Evolutionary conservation across 106 monocot genomes (phyloP), one percentile per base, ranked within the genome.

Genomic region (Dendrobium huoshanense): DNA sequence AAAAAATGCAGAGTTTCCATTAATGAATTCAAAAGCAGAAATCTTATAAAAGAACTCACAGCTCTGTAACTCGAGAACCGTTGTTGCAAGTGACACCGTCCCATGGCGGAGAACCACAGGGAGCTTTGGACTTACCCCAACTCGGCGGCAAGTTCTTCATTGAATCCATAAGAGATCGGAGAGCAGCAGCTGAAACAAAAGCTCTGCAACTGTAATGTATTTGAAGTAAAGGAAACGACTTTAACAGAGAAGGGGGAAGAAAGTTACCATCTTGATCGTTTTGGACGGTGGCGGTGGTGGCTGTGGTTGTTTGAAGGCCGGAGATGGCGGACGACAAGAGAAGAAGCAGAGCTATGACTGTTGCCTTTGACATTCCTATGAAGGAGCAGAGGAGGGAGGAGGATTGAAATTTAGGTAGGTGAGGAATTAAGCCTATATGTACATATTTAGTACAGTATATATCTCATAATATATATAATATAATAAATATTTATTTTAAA

Each of bases 91-190:
- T 43, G 19, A 90, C 72, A 5, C 90, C 90, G 4, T 90, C 85
- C 90, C 90, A 90, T 3, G 85, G 75, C 2, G 45, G 54, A 10
- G 45, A 15, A 58, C 72, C 83, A 67, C 90, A 90, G 37, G 87
- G 87, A 83, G 87, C 87, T 27, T 16, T 45, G 2, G 89, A 84
- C 0, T 64, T 31, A 40, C 67, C 78, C 90, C 90, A 90, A 41
- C 72, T 81, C 27, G 85, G 83, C 29, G 90, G 90, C 27, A 54
- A 27, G 68, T 90, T 87, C 79, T 79, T 44, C 90, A 87, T 85
- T 0, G 75, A 19, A 72, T 5, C 67, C 87, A 81, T 78, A 11
- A 90, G 51, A 7, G 80, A 31, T 68, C 73, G 75, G 48, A 87
- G 87, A 31, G 85, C 85, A 31, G 80, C 75, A 78, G 72, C 88